Evolutionary conservation across 495 filamentous ascomycete species (phyloP), one percentile per base, ranked within the genome.

Genomic region (Talaromyces nanjingensis): DNA sequence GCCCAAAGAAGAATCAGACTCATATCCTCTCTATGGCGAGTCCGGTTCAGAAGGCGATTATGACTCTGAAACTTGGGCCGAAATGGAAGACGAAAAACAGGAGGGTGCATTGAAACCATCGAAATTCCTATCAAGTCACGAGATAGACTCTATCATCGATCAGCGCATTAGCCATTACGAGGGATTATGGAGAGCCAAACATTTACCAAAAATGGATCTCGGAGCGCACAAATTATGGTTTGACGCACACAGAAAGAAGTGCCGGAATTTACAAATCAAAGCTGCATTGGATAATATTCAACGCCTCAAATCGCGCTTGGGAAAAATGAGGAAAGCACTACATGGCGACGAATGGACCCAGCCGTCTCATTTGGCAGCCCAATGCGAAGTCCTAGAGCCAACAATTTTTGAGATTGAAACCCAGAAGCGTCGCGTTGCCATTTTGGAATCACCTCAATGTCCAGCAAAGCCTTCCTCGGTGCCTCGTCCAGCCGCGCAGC

Each of bases 221-320:
- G 83, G 79, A 56, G 88, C 88, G 0, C 84, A 81, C 65, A 72
- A 66, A n/a, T 65, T 88, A 14, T 96, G 92, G 91, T 76, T 73
- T 16, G 76, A 68, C 29, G 78, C 77, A 2, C 82, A 69, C 64
- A 70, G 68, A n/a, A 62, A 68, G 25, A 70, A 68, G 54, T 70
- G 59, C 24, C 65, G 62, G n/a, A 73, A 70, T 57, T 67, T 67
- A 5, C 69, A 72, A 37, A 74, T 74, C n/a, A 68, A 64, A 27
- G 42, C n/a, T 8, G 29, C 66, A 12, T 49, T 64, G 11, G 55
- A 64, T n/a, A 62, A 73, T 2, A 65, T 81, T 24, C 59, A 73
- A 2, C 47, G 67, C 27, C 69, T 86, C 16, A 70, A 81, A 14
- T 34, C 62, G 3, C 86, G 87, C 8, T 71, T 92, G 7, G 60